Evolutionary conservation across 371 early-diverging fungal species (phyloP), one percentile per base, ranked within the genome.

Genomic region (Thermomucor indicae-seudaticae): DNA sequence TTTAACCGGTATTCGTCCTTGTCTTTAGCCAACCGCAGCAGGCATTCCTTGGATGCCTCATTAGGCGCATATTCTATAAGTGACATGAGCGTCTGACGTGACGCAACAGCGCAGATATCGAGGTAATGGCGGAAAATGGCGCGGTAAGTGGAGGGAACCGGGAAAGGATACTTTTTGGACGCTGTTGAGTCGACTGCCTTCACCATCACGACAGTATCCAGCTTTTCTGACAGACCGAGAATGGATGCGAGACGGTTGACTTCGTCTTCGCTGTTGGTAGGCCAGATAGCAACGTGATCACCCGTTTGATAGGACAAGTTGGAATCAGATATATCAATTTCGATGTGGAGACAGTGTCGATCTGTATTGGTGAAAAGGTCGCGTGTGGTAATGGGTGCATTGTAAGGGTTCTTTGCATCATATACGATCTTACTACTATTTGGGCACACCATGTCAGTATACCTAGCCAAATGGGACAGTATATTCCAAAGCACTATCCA

Each of bases 201-300:
- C 43, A 88, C 77, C n/a, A 65, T 63, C 28, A 89, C 65, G 12
- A 80, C 69, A 2, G 67, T 63, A 48, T 90, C 90, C 23, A 89
- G 75, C 47, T 85, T 81, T 28, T 81, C 78, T 0, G 60, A 28
- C 44, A 95, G 60, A 6, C 80, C 79, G 24, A 93, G 80, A 3
- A 83, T 77, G 6, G 60, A 40, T 22, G 89, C 86, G 19, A 91
- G 64, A 44, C 80, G 72, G 3, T 64, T 50, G 6, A 96, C 93
- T 49, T 91, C 86, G 19, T 64, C 70, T 22, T 87, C 89, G 24
- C 85, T 77, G 68, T 97, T 98, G 35, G 80, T 78, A 2, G 97
- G 91, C 83, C 86, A 95, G 43, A 98, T 79, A 22, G 93, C 97
- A 50, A 95, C 73, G 55, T 98, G 97, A 65, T 98, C 98, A 46